phyloP scores from a whole-genome alignment of 352 stramenopile species.

The Globisporangium lucens region DNA sequence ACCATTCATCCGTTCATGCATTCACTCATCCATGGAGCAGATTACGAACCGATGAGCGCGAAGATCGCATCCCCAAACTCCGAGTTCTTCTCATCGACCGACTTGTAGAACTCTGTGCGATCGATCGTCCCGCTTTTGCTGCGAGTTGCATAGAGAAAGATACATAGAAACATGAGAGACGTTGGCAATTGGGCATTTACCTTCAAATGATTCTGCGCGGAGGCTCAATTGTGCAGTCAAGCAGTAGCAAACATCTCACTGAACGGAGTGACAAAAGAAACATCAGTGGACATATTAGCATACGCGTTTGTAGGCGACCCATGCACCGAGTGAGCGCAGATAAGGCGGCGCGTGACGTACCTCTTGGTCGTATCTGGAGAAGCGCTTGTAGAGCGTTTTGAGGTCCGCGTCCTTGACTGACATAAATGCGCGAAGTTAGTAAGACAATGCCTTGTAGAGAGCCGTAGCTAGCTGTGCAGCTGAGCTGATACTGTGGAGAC shows the following conservation, averaged over 20 bases:
- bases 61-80: conserved; percentile 76
- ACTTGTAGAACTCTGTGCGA: conserved; percentile 64
- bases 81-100: conserved; percentile 62
- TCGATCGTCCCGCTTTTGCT: conserved; percentile 75
- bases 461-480: background rate
- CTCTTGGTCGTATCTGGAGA: conserved; percentile 68
- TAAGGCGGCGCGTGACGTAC: conserved; percentile 17
- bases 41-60: conserved; percentile 47
- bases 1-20: background rate
- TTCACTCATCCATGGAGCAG: background rate
- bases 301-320: too few relatives aligned
- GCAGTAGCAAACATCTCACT: background rate
- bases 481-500: conserved; percentile 1
- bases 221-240: background rate
- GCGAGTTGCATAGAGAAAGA: background rate
- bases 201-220: background rate
- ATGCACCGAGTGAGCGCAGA: background rate
- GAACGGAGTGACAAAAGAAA: background rate
- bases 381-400: conserved; percentile 45
- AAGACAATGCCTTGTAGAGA: background rate
- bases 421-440: background rate
- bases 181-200: background rate
- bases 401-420: conserved; percentile 64
- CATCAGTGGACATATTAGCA: background rate
- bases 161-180: background rate